Conservation (phyloP, 2,329 filamentous ascomycete species). For the Ilyonectria destructans region DNA sequence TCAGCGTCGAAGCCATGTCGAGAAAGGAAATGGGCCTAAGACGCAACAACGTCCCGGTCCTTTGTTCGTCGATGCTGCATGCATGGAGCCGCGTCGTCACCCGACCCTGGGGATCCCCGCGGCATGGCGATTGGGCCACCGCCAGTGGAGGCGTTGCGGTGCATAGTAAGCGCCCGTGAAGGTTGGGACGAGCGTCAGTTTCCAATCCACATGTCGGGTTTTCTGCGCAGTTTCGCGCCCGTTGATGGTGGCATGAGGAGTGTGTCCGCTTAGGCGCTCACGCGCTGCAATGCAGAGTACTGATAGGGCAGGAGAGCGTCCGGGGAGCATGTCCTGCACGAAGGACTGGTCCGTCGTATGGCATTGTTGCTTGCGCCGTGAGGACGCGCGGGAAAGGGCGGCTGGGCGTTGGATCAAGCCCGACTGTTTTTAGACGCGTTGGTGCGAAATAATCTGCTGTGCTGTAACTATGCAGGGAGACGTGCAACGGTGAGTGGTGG, state of each 20-base stretch:
- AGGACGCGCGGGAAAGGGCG: constrained; percentile 41
- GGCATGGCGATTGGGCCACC: constrained; percentile 22
- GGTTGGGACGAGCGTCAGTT: constrained; percentile 1
- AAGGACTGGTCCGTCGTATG: constrained; percentile 21
- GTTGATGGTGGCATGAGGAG: constrained; percentile 2
- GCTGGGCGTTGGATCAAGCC: constrained; percentile 20
- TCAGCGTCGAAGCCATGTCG: neutral
- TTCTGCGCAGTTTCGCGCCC: constrained; percentile 18
- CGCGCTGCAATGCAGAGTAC: constrained; percentile 13
- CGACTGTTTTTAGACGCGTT: constrained; percentile 41
- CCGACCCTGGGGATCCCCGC: constrained; percentile 1
- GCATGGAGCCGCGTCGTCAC: neutral
- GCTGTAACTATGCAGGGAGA: constrained; percentile 4
- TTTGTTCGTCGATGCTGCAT: neutral
- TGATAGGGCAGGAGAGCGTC: constrained; percentile 11
- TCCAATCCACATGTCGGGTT: neutral
- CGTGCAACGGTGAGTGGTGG: neutral
- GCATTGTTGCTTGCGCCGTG: constrained; percentile 29
- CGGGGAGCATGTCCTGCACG: constrained; percentile 2
- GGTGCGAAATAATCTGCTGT: constrained; percentile 3
- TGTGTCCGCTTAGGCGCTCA: constrained; percentile 16
- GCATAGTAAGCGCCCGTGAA: constrained; percentile 21
- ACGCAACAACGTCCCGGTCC: neutral
- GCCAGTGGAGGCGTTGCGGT: constrained; percentile 7
- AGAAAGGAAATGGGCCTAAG: neutral